Percentiles rank a stretch among this genome's conserved stretches.
phyloP scores from a whole-genome alignment of 2,329 filamentous ascomycete species.

The Trichoderma asperellum region DNA sequence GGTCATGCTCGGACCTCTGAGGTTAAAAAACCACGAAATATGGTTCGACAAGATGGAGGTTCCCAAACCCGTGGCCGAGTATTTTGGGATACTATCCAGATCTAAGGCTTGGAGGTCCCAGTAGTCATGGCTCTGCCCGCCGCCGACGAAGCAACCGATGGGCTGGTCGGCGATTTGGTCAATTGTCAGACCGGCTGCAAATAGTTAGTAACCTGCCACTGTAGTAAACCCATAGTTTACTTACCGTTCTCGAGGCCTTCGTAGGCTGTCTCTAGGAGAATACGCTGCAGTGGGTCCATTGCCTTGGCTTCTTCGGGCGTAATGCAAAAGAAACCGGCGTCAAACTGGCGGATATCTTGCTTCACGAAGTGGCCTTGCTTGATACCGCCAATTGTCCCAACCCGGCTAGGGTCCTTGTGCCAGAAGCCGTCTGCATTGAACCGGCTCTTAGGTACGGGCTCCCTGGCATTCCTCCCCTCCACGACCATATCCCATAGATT shows the following conservation, averaged over 20 bases:
- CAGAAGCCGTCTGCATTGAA: conserved; percentile 8
- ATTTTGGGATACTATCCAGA: conserved; percentile 39
- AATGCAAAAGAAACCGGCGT: conserved; percentile 35
- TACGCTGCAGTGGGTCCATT: conserved; percentile 40
- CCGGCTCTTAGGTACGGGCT: neutral
- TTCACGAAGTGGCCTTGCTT: conserved; percentile 38
- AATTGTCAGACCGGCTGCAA: neutral
- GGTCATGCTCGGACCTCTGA: conserved; percentile 39
- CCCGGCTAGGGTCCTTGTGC: neutral
- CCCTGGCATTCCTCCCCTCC: neutral
- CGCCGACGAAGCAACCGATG: conserved; percentile 44
- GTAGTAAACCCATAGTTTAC: neutral
- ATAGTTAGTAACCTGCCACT: neutral
- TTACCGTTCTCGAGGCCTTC: conserved; percentile 35
- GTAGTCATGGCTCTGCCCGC: conserved; percentile 39
- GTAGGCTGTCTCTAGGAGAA: conserved; percentile 36
- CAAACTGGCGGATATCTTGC: conserved; percentile 34
- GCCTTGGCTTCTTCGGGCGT: conserved; percentile 33
- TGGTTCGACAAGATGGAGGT: conserved; percentile 42
- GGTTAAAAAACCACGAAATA: conserved; percentile 45
- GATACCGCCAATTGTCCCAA: neutral
- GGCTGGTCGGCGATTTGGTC: neutral
- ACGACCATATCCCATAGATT: conserved; percentile 5
- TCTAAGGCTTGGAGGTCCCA: conserved; percentile 37
- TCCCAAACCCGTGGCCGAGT: conserved; percentile 37